These are phyloP conservation scores for Ogataea methylovora DNA, from an alignment of 805 yeast species.

Conservation along the genomic window DNA sequence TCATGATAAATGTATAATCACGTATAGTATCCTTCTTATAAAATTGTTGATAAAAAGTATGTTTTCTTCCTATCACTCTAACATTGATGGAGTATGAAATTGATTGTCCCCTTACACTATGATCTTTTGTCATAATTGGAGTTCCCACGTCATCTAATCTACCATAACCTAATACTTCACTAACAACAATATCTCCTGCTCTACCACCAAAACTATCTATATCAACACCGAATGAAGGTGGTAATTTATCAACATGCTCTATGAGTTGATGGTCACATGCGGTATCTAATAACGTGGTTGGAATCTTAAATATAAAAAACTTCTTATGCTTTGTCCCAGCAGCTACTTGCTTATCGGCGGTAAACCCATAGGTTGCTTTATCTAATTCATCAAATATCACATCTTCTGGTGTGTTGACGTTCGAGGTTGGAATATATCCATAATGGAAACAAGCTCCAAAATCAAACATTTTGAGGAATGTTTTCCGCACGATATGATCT, in stretches of 20 bases:
- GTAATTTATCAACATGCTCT: conserved; percentile 26
- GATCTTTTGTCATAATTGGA: conserved; percentile 43
- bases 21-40: conserved; percentile 4
- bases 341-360: conserved; percentile 33
- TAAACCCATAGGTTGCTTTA: conserved; percentile 29
- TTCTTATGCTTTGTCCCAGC: conserved; percentile 46
- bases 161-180: conserved; percentile 47
- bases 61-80: conserved; percentile 36
- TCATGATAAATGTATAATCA: conserved; percentile 11
- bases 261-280: conserved; percentile 34
- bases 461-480: conserved; percentile 42
- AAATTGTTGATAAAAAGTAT: conserved; percentile 6
- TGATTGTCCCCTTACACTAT: conserved; percentile 32
- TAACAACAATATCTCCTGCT: conserved; percentile 18
- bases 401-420: conserved; percentile 11
- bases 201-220: conserved; percentile 17
- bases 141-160: conserved; percentile 40
- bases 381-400: conserved; percentile 15
- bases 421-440: conserved; percentile 21
- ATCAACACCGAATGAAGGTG: conserved; percentile 34
- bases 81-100: conserved; percentile 45
- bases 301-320: conserved; percentile 49
- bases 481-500: conserved; percentile 12
- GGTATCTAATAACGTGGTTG: conserved; percentile 41
- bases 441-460: conserved; percentile 39